Conservation (phyloP, 75 land plant species). For the Picea glauca region DNA sequence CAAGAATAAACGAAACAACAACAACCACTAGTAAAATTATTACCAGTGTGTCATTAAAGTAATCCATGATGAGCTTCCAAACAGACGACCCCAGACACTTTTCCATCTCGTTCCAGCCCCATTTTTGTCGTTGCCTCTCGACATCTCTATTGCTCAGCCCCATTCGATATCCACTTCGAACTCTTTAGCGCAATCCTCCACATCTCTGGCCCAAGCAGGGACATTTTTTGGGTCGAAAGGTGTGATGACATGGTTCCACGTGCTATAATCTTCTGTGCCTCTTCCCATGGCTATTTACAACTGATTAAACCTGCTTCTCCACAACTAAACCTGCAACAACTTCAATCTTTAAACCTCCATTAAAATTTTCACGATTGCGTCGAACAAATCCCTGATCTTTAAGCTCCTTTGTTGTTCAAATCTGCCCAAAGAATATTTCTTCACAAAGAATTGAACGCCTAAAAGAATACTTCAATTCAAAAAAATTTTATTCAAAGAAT, state of each 20-base stretch:
- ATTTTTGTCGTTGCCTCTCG: slow-evolving; percentile 32
- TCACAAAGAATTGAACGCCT: too few relatives aligned
- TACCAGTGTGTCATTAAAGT: too few relatives aligned
- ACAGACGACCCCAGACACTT: slow-evolving; percentile 55
- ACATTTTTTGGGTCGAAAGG: slow-evolving; percentile 31
- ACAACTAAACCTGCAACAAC: neutral
- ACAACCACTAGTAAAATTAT: slow-evolving; percentile 58
- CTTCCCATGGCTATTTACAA: too few relatives aligned
- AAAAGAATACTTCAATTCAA: too few relatives aligned
- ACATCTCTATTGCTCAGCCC: slow-evolving; percentile 25
- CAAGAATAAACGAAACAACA: slow-evolving; percentile 53
- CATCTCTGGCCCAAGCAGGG: slow-evolving; percentile 29
- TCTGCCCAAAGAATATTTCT: neutral
- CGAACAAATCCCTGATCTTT: neutral
- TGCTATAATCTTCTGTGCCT: too few relatives aligned
- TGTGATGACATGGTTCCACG: neutral
- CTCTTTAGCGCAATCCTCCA: slow-evolving; percentile 49
- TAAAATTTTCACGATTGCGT: neutral
- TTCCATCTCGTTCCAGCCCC: slow-evolving; percentile 68
- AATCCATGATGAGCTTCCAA: too few relatives aligned
- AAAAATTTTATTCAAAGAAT: too few relatives aligned
- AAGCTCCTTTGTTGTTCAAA: neutral
- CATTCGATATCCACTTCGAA: slow-evolving; percentile 32
- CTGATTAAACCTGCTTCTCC: neutral
- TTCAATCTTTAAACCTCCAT: neutral